Evolutionary conservation across 108 stramenopile genomes (phyloP).

Genomic region (Parietichytrium sp.): DNA sequence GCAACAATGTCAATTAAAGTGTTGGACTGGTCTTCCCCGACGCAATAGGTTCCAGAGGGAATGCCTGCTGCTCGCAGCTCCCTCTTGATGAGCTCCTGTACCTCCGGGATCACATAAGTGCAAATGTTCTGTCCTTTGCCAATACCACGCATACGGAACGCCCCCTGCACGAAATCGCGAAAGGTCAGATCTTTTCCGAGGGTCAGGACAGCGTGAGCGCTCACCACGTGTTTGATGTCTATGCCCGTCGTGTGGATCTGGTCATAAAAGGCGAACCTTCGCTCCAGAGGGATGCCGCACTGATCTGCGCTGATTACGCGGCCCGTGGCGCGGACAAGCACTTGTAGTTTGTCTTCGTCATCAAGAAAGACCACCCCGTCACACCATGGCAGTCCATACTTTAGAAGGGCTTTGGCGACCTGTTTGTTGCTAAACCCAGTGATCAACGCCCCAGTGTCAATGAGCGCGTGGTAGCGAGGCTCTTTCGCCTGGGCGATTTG

Average conservation of each 20-base stretch:
- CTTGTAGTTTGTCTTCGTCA: constrained; percentile 49
- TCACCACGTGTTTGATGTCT: constrained; percentile 45
- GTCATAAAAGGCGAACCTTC: constrained; percentile 64
- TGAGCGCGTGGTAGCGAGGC: constrained; percentile 57
- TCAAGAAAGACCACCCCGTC: constrained; percentile 64
- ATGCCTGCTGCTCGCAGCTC: constrained; percentile 39
- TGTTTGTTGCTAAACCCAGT: constrained; percentile 51
- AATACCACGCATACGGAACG: constrained; percentile 45
- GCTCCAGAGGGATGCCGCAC: constrained; percentile 56
- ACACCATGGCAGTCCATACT: constrained; percentile 43
- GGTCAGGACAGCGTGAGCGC: constrained; percentile 40
- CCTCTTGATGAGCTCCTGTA: constrained; percentile 42
- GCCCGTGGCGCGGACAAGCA: constrained; percentile 40
- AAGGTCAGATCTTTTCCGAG: constrained; percentile 48
- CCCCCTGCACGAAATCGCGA: constrained; percentile 47
- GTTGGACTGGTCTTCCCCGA: not conserved
- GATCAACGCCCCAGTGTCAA: constrained; percentile 63
- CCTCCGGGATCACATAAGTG: constrained; percentile 40
- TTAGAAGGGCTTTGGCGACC: constrained; percentile 47
- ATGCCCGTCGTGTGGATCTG: constrained; percentile 65
- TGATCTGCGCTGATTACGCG: constrained; percentile 50
- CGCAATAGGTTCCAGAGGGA: not conserved
- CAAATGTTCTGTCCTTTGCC: constrained; percentile 41
- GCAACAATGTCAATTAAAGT: constrained; percentile 40
- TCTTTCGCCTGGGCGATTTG: constrained; percentile 46